phyloP scores from a whole-genome alignment of 2,329 filamentous ascomycete species.

The Pseudogymnoascus sp. region DNA sequence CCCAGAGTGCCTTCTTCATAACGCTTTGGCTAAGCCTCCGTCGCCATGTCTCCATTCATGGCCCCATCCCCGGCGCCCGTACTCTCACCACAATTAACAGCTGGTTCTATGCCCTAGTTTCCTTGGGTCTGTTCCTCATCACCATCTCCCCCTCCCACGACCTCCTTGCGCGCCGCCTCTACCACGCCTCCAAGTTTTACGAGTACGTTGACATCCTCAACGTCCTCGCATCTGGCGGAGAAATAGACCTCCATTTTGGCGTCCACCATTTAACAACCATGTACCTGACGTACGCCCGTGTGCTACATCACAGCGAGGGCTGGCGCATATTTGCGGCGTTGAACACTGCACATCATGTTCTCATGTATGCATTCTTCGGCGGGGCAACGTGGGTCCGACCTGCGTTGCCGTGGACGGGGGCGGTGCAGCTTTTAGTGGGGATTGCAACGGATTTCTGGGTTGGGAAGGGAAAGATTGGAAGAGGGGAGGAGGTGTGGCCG shows the following conservation, averaged over 20 bases:
- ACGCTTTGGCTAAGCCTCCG: background rate
- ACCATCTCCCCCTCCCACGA: slow-evolving; percentile 11
- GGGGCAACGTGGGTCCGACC: slow-evolving; percentile 15
- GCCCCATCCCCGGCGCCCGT: background rate
- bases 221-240: slow-evolving; percentile 24
- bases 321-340: slow-evolving; percentile 26
- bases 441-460: slow-evolving; percentile 17
- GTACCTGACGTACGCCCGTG: slow-evolving; percentile 26
- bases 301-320: slow-evolving; percentile 19
- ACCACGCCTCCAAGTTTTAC: slow-evolving; percentile 28
- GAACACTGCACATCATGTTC: slow-evolving; percentile 26
- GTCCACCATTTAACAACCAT: slow-evolving; percentile 29
- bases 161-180: slow-evolving; percentile 15
- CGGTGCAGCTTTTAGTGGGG: slow-evolving; percentile 19
- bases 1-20: background rate
- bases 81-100: background rate
- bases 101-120: background rate
- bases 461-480: background rate
- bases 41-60: background rate
- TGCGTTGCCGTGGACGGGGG: slow-evolving; percentile 21
- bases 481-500: background rate
- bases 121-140: slow-evolving; percentile 7
- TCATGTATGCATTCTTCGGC: slow-evolving; percentile 30
- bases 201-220: slow-evolving; percentile 29
- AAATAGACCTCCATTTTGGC: slow-evolving; percentile 25